A percentile compares a stretch with the other conserved stretches of the same genome.
phyloP scores from a whole-genome alignment of 768 basidiomycete genomes.

The Suillus ampliporus region DNA sequence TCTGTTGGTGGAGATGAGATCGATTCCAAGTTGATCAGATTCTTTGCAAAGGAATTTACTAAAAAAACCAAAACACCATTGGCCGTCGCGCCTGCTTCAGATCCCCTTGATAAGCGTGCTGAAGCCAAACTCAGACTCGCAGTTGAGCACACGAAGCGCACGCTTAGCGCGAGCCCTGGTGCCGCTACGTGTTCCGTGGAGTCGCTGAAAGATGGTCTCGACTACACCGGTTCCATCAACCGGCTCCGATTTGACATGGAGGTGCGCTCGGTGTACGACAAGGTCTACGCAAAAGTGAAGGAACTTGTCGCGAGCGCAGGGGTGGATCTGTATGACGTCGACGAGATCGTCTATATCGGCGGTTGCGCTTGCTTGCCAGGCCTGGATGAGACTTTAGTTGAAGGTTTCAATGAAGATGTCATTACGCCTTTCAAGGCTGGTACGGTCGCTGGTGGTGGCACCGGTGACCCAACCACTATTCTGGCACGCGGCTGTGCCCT shows the following conservation, averaged over 20 bases:
- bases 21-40: slow-evolving; percentile 83
- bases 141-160: slow-evolving; percentile 94
- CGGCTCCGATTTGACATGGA: slow-evolving; percentile 64
- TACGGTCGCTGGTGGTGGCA: slow-evolving; percentile 72
- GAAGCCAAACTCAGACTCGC: slow-evolving; percentile 93
- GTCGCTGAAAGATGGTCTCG: slow-evolving; percentile 91
- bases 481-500: slow-evolving; percentile 78
- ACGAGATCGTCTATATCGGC: slow-evolving; percentile 83
- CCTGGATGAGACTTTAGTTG: slow-evolving; percentile 60
- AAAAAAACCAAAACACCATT: slow-evolving; percentile 90
- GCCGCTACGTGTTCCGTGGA: slow-evolving; percentile 94
- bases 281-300: slow-evolving; percentile 55
- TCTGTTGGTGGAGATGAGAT: slow-evolving; percentile 71
- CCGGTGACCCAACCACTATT: slow-evolving; percentile 79
- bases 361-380: slow-evolving; percentile 79
- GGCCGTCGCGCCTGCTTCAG: slow-evolving; percentile 62
- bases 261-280: slow-evolving; percentile 61
- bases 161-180: slow-evolving; percentile 83
- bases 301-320: slow-evolving; percentile 56
- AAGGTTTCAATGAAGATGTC: slow-evolving; percentile 65
- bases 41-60: slow-evolving; percentile 94
- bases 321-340: slow-evolving; percentile 69
- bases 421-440: slow-evolving; percentile 70
- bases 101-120: slow-evolving; percentile 75
- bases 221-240: slow-evolving; percentile 79